These are phyloP conservation scores for Suillus americanus DNA, from an alignment of 768 basidiomycete species.

Conservation along the genomic window DNA sequence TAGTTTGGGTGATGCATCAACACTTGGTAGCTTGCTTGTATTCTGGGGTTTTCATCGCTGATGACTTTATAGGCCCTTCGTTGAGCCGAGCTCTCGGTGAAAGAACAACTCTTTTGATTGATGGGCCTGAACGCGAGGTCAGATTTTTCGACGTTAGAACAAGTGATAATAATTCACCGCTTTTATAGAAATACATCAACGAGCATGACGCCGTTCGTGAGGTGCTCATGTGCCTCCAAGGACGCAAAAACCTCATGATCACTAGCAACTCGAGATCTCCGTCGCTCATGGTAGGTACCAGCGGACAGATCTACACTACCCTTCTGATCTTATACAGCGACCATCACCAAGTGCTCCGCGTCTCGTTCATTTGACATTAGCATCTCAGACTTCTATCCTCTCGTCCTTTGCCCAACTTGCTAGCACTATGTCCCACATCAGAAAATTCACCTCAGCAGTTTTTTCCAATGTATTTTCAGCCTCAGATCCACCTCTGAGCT, in stretches of 20 bases:
- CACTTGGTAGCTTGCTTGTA: slow-evolving; percentile 49
- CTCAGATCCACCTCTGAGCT: slow-evolving; percentile 22
- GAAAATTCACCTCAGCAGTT: slow-evolving; percentile 55
- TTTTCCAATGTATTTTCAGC: slow-evolving; percentile 33
- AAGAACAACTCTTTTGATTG: slow-evolving; percentile 36
- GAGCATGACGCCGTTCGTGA: slow-evolving; percentile 81
- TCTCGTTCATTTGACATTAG: slow-evolving; percentile 65
- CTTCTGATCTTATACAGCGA: slow-evolving; percentile 28
- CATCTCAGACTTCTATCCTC: slow-evolving; percentile 66
- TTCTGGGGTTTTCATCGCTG: not conserved
- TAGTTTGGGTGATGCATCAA: slow-evolving; percentile 69
- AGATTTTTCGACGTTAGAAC: not conserved
- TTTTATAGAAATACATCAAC: slow-evolving; percentile 59
- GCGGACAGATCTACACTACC: not conserved
- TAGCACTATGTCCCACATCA: slow-evolving; percentile 60
- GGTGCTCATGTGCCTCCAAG: slow-evolving; percentile 73
- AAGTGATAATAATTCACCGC: not conserved
- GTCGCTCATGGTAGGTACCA: slow-evolving; percentile 33
- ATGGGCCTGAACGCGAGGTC: slow-evolving; percentile 46
- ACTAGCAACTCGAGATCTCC: slow-evolving; percentile 30
- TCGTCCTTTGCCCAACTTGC: slow-evolving; percentile 56
- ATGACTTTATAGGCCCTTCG: slow-evolving; percentile 42
- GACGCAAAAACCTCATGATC: slow-evolving; percentile 61
- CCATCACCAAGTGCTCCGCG: slow-evolving; percentile 53
- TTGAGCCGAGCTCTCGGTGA: slow-evolving; percentile 39